Base-by-base conservation (phyloP, 352 stramenopile species). In the Phytophthora capsici region DNA sequence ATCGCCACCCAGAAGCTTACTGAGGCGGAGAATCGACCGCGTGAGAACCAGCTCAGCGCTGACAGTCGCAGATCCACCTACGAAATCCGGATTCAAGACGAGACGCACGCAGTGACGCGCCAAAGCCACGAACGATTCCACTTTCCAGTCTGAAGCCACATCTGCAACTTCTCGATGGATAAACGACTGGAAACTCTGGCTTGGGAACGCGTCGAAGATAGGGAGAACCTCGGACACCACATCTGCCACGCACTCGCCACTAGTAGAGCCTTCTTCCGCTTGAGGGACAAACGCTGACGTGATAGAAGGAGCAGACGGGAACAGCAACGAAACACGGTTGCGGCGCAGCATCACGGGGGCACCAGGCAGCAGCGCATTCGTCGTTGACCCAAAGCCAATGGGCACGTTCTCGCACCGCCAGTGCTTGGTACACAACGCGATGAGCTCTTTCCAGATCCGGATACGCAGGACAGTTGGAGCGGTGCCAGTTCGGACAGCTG, bases 351-450 rank as follows among this genome's bases (percentile, higher is more conserved):
- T 55, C 28, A 93, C 75, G 2, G 84, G 84, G 0, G 81, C 83
- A 2, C 84, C 84, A 9, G 84, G 80, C 19, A 78, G 63, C 19
- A 83, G 62, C 32, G 71, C 71, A 44, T 82, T 77, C 6, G 78
- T 72, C 4, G 73, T 75, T 1, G 69, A 64, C 6, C 70, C 82
- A 55, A 93, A 90, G 2, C 84, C 84, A 37, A 93, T 88, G 1
- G 80, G 80, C 10, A 86, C 83, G 22, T 86, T 88, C 57, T 91
- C 84, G 12, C 66, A 80, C 3, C 75, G 71, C 84, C 84, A 93
- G 57, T 90, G 76, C 64, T 90, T 90, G 5, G 76, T 86, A 46
- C 84, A 93, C 16, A 91, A 62, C 3, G 83, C 74, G 26, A 93
- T 76, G 13, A 93, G 73, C 10, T 76, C 73, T 38, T 88, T 86